These are phyloP conservation scores for Sanguinoderma infundibulare DNA, from an alignment of 1,284 basidiomycete genomes.

Conservation along the genomic window DNA sequence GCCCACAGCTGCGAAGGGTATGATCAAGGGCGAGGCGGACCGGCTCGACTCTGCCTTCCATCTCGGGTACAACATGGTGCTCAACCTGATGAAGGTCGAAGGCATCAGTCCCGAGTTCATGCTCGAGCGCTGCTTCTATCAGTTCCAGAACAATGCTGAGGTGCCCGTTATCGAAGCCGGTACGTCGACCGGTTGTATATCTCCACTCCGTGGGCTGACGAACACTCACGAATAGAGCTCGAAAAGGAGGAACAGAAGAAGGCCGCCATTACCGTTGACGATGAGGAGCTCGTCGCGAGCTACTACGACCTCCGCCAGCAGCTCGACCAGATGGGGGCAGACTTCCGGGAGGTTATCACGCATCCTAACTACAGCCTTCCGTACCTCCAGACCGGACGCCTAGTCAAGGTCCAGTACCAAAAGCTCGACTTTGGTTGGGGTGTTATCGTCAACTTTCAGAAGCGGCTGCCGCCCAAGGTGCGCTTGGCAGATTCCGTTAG, in stretches of 20 bases:
- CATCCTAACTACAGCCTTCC: constrained; percentile 94
- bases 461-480: constrained; percentile 79
- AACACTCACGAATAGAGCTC: constrained; percentile 57
- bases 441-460: constrained; percentile 90
- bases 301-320: constrained; percentile 94
- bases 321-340: constrained; percentile 85
- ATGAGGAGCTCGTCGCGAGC: constrained; percentile 85
- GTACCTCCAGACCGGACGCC: constrained; percentile 91
- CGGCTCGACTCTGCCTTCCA: constrained; percentile 98
- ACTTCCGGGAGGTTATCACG: constrained; percentile 91
- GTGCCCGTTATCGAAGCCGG: constrained; percentile 89
- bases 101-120: constrained; percentile 99
- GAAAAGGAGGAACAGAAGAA: constrained; percentile 74
- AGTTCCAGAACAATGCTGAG: constrained; percentile 94
- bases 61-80: constrained; percentile 98
- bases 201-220: background rate
- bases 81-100: constrained; percentile 99
- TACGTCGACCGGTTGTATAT: constrained; percentile 42
- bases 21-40: constrained; percentile 99
- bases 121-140: constrained; percentile 97
- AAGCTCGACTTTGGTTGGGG: constrained; percentile 97
- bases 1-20: constrained; percentile 88
- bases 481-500: constrained; percentile 10
- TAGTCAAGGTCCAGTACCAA: constrained; percentile 88
- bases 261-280: constrained; percentile 73